phyloP scores from a whole-genome alignment of 78 protist species.

The Chrysochromulina tobinii region DNA sequence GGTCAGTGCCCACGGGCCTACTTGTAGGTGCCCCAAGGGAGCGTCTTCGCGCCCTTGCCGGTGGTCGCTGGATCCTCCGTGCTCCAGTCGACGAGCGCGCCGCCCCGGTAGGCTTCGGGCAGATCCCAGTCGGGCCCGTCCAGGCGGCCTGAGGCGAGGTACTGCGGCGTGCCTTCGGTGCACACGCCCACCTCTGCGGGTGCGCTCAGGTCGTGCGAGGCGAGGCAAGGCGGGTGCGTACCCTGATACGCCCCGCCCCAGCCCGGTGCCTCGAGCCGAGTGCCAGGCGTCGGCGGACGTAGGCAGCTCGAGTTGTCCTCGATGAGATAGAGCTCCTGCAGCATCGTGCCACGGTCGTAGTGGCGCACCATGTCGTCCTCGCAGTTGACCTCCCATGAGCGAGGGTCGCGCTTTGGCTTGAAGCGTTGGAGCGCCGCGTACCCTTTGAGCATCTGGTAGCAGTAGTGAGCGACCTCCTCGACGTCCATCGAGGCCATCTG shows the following conservation, averaged over 20 bases:
- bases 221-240: background rate
- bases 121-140: constrained; percentile 1
- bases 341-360: background rate
- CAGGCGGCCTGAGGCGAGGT: background rate
- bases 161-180: background rate
- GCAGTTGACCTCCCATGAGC: background rate
- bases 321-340: background rate
- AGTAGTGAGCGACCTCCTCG: background rate
- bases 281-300: background rate
- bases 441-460: constrained; percentile 2
- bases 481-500: background rate
- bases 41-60: background rate
- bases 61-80: background rate
- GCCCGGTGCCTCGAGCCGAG: background rate
- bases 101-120: background rate
- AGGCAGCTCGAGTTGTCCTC: constrained; percentile 10
- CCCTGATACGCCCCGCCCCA: background rate
- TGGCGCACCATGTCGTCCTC: constrained; percentile 1
- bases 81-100: background rate
- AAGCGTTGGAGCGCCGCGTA: constrained; percentile 4
- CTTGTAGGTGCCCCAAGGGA: background rate
- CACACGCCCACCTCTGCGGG: background rate
- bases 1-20: too few species aligned
- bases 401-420: constrained; percentile 9
- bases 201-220: background rate